Evolutionary conservation across 2,329 filamentous ascomycete genomes (phyloP).

Genomic region (Neospermospora avenae): DNA sequence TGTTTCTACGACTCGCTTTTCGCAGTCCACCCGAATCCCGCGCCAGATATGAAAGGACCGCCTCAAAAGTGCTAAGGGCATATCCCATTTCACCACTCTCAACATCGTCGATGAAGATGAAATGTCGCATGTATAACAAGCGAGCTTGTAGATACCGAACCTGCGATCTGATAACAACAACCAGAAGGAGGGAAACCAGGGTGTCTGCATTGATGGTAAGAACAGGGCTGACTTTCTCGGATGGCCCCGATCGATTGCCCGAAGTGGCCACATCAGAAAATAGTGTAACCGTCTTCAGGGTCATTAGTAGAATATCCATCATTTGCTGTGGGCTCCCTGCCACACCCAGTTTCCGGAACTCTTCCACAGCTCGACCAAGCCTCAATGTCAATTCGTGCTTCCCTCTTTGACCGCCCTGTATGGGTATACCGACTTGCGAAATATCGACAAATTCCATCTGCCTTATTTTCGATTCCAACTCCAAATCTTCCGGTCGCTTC

Average conservation of each 20-base stretch:
- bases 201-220: slow-evolving; percentile 78
- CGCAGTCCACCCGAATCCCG: slow-evolving; percentile 78
- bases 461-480: slow-evolving; percentile 83
- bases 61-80: slow-evolving; percentile 92
- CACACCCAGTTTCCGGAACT: slow-evolving; percentile 89
- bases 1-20: slow-evolving; percentile 82
- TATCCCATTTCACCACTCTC: slow-evolving; percentile 96
- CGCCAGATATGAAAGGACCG: slow-evolving; percentile 82
- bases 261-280: slow-evolving; percentile 50
- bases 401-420: slow-evolving; percentile 72
- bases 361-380: slow-evolving; percentile 75
- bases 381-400: slow-evolving; percentile 80
- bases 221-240: slow-evolving; percentile 43
- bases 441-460: slow-evolving; percentile 95
- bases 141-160: slow-evolving; percentile 84
- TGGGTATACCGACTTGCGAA: slow-evolving; percentile 85
- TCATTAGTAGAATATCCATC: slow-evolving; percentile 39
- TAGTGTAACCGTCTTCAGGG: slow-evolving; percentile 75
- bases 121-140: slow-evolving; percentile 92
- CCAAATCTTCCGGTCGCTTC: slow-evolving; percentile 76
- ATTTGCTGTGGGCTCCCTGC: slow-evolving; percentile 37
- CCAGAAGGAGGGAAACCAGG: slow-evolving; percentile 82
- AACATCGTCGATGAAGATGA: slow-evolving; percentile 96
- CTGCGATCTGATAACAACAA: slow-evolving; percentile 89
- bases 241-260: slow-evolving; percentile 29